Conservation (phyloP, 345 rosid genomes). For the Lepidium didymum region DNA sequence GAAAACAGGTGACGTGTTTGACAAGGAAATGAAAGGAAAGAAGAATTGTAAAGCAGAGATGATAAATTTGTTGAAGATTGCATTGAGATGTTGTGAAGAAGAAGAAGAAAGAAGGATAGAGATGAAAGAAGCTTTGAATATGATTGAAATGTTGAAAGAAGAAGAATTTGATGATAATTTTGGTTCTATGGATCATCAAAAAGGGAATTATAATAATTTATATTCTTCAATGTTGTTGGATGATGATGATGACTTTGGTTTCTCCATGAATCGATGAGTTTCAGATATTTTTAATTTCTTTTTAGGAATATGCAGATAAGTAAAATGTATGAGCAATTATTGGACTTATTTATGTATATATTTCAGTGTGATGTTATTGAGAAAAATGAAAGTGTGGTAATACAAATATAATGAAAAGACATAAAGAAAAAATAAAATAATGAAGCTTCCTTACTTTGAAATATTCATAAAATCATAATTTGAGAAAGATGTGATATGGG, state of each 20-base stretch:
- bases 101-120: constrained; percentile 45
- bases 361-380: too few species aligned
- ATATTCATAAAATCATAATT: too few species aligned
- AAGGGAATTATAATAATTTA: constrained; percentile 20
- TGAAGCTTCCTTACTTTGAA: too few species aligned
- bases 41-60: constrained; percentile 48
- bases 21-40: constrained; percentile 54
- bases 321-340: neutral
- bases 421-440: too few species aligned
- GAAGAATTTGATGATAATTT: constrained; percentile 23
- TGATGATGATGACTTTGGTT: constrained; percentile 29
- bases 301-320: constrained; percentile 19
- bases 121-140: constrained; percentile 40
- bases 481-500: neutral
- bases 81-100: constrained; percentile 64
- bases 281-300: neutral
- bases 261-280: constrained; percentile 29
- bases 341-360: neutral
- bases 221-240: constrained; percentile 21
- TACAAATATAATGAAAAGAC: too few species aligned
- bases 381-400: too few species aligned
- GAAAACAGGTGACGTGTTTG: constrained; percentile 50
- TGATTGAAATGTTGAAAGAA: constrained; percentile 42
- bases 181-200: constrained; percentile 31
- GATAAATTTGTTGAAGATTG: constrained; percentile 58